A percentile compares a stretch with the other conserved stretches of the same genome.
Conservation (phyloP, 2,329 filamentous ascomycete genomes). For the Ophiostoma fasciatum region DNA sequence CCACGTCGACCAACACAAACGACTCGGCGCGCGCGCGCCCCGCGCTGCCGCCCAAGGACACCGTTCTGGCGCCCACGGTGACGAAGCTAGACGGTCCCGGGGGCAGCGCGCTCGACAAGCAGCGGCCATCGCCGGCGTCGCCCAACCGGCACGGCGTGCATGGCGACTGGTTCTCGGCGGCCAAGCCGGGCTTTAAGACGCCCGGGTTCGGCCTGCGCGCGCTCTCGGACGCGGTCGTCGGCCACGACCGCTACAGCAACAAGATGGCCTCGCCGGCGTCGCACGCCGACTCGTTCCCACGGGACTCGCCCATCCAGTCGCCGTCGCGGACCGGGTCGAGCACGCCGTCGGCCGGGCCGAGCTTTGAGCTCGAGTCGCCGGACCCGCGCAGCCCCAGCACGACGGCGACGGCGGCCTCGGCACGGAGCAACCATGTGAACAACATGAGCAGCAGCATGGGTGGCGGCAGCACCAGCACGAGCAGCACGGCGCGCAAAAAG, state of each 20-base stretch:
- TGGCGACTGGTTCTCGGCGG: slow-evolving; percentile 37
- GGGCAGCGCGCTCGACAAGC: slow-evolving; percentile 15
- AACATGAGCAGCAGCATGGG: slow-evolving; percentile 75
- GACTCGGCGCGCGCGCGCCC: slow-evolving; percentile 33
- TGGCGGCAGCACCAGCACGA: too few species aligned
- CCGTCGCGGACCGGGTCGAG: slow-evolving; percentile 65
- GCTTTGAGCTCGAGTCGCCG: slow-evolving; percentile 66
- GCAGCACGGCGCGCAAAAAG: slow-evolving; percentile 41
- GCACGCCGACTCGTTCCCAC: slow-evolving; percentile 33
- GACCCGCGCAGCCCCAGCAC: slow-evolving; percentile 45
- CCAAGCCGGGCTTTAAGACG: slow-evolving; percentile 32
- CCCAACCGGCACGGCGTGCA: slow-evolving; percentile 32
- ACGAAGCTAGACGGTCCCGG: slow-evolving; percentile 40
- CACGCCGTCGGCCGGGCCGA: slow-evolving; percentile 48
- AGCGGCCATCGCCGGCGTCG: slow-evolving; percentile 26
- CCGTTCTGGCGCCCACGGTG: slow-evolving; percentile 38
- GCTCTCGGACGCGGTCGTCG: slow-evolving; percentile 61
- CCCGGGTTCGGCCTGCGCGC: slow-evolving; percentile 60
- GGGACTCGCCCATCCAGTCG: slow-evolving; percentile 42
- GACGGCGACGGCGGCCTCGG: slow-evolving; percentile 30
- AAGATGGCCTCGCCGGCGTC: slow-evolving; percentile 35
- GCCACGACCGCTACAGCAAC: slow-evolving; percentile 36
- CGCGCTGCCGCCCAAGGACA: slow-evolving; percentile 37
- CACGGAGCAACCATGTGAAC: slow-evolving; percentile 26
- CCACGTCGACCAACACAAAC: slow-evolving; percentile 44